Percentiles rank a stretch among this genome's conserved stretches.
These are phyloP conservation scores for Lentinula edodes DNA, from an alignment of 768 basidiomycete species.

Conservation along the genomic window DNA sequence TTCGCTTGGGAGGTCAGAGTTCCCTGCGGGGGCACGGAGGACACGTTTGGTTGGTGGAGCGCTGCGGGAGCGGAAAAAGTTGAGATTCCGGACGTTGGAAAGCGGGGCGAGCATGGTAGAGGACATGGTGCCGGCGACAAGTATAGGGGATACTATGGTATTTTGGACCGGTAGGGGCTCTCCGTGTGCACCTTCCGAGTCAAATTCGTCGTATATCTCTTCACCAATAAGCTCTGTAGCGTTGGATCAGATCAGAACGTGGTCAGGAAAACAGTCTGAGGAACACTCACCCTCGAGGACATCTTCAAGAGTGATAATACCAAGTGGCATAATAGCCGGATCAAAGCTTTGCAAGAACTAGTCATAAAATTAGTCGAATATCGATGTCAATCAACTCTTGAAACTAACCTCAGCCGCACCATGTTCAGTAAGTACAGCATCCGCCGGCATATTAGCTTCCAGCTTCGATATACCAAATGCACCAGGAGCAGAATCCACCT, in stretches of 20 bases:
- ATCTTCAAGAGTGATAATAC: constrained; percentile 70
- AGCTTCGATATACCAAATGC: constrained; percentile 23
- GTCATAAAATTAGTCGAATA: not conserved
- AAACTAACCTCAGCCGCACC: constrained; percentile 44
- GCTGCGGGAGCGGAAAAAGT: constrained; percentile 32
- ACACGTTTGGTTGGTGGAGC: constrained; percentile 30
- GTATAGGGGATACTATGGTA: constrained; percentile 13
- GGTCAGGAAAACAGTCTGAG: not conserved
- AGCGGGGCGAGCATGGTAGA: constrained; percentile 16
- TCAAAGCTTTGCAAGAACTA: constrained; percentile 58
- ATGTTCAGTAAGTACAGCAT: constrained; percentile 55
- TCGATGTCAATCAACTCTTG: not conserved
- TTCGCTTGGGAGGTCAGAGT: not conserved
- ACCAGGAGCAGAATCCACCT: not conserved
- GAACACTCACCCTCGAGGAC: constrained; percentile 52
- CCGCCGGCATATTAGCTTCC: constrained; percentile 64
- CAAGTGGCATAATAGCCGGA: constrained; percentile 56
- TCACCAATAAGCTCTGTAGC: constrained; percentile 60
- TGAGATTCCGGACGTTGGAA: constrained; percentile 21
- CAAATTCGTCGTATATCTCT: constrained; percentile 70
- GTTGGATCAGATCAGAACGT: not conserved
- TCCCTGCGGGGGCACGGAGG: constrained; percentile 7
- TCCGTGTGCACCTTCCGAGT: constrained; percentile 42
- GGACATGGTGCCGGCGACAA: not conserved
- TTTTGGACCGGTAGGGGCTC: constrained; percentile 19